phyloP scores from a whole-genome alignment of 495 filamentous ascomycete genomes.

The Aspergillus sclerotioniger region DNA sequence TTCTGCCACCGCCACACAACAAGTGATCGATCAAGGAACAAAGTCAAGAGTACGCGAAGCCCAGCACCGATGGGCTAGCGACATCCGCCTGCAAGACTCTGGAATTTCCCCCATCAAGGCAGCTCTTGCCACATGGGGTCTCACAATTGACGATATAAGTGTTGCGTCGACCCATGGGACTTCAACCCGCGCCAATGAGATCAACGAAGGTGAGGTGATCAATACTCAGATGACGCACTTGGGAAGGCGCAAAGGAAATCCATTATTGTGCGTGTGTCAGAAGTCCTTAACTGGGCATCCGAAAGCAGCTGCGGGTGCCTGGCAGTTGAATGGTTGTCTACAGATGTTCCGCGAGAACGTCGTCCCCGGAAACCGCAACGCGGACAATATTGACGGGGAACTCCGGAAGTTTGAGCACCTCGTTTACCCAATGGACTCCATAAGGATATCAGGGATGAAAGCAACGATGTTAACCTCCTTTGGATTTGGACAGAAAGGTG shows the following conservation, averaged over 20 bases:
- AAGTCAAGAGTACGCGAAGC: constrained; percentile 67
- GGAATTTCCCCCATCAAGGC: constrained; percentile 91
- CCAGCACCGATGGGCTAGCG: constrained; percentile 84
- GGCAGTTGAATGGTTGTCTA: constrained; percentile 98
- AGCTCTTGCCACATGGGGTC: constrained; percentile 91
- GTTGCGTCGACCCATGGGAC: constrained; percentile 99
- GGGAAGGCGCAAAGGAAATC: constrained; percentile 91
- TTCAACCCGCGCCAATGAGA: constrained; percentile 96
- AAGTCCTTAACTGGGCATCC: constrained; percentile 98
- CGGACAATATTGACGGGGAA: constrained; percentile 91
- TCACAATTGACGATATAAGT: constrained; percentile 91
- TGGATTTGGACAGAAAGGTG: constrained; percentile 98
- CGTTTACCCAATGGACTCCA: constrained; percentile 86
- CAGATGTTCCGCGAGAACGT: constrained; percentile 89
- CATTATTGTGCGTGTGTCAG: constrained; percentile 96
- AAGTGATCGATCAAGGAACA: not conserved
- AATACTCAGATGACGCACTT: constrained; percentile 95
- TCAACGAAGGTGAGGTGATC: constrained; percentile 97
- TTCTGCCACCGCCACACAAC: not conserved
- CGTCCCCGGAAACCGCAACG: constrained; percentile 95
- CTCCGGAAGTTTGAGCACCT: constrained; percentile 97
- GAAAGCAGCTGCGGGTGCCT: constrained; percentile 97
- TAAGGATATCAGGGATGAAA: constrained; percentile 92
- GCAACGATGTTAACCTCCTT: constrained; percentile 98
- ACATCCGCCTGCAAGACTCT: constrained; percentile 92